A percentile compares a stretch with the other conserved stretches of the same genome.
phyloP scores from a whole-genome alignment of 2,329 filamentous ascomycete genomes.

The Aureobasidium uvarum region DNA sequence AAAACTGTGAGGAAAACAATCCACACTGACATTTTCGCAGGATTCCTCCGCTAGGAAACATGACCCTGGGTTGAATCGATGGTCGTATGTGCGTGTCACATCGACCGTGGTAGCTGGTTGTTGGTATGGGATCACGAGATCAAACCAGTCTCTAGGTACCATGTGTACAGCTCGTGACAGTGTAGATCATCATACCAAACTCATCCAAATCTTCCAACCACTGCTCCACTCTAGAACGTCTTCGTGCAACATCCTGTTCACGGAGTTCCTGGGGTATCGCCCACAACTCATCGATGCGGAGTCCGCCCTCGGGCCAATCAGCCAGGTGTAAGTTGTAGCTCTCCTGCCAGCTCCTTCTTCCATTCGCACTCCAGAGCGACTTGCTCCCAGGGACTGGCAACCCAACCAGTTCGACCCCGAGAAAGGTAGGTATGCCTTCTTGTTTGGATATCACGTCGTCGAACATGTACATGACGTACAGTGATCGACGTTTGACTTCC shows the following conservation, averaged over 20 bases:
- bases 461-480: constrained; percentile 56
- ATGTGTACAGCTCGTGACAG: constrained; percentile 41
- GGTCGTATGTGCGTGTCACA: no score
- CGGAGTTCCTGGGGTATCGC: neutral
- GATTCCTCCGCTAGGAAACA: no score
- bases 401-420: constrained; percentile 51
- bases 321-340: neutral
- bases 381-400: constrained; percentile 40
- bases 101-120: no score
- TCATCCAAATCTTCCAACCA: constrained; percentile 56
- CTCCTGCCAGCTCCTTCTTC: neutral
- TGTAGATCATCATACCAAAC: constrained; percentile 55
- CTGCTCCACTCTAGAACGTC: constrained; percentile 35
- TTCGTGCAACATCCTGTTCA: constrained; percentile 34
- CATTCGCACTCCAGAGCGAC: neutral
- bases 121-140: neutral
- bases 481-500: constrained; percentile 53
- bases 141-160: neutral
- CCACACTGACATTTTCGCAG: no score
- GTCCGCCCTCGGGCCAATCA: neutral
- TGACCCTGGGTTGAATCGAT: no score
- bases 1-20: no score
- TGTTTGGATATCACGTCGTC: constrained; percentile 50
- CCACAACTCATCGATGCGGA: constrained; percentile 25
- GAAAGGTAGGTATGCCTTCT: constrained; percentile 48